A percentile compares a stretch with the other conserved stretches of the same genome.
Conservation (phyloP, 768 basidiomycete genomes). For the Lactarius indigo region DNA sequence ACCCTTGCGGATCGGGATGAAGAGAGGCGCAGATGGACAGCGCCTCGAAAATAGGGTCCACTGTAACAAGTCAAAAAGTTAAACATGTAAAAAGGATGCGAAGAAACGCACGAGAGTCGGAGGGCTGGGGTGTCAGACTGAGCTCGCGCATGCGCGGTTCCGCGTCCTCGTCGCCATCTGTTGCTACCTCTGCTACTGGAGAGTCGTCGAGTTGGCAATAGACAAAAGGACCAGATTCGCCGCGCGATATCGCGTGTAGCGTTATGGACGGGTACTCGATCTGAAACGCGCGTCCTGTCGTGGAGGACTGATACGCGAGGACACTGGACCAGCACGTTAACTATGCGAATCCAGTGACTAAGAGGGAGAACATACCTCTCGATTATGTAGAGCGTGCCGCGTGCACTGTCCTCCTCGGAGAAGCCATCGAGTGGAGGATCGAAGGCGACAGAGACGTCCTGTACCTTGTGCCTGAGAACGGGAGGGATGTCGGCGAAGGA, state of each 20-base stretch:
- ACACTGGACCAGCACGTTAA: constrained; percentile 42
- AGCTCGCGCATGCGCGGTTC: constrained; percentile 70
- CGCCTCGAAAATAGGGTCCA: constrained; percentile 83
- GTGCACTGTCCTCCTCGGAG: constrained; percentile 43
- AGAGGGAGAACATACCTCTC: constrained; percentile 58
- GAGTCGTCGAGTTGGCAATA: constrained; percentile 93
- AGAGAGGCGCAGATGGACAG: constrained; percentile 81
- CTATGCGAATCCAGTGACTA: constrained; percentile 10
- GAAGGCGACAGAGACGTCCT: constrained; percentile 62
- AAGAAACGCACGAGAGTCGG: constrained; percentile 53
- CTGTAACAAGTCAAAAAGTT: constrained; percentile 37
- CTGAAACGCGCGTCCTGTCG: constrained; percentile 70
- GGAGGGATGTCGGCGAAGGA: constrained; percentile 87
- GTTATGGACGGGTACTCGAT: constrained; percentile 89
- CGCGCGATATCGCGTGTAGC: constrained; percentile 86
- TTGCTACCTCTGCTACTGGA: constrained; percentile 30
- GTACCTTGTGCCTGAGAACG: constrained; percentile 69
- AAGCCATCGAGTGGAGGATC: constrained; percentile 69
- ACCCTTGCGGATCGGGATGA: constrained; percentile 63
- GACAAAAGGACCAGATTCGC: constrained; percentile 61
- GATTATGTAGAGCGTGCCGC: constrained; percentile 77
- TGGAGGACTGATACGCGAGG: constrained; percentile 70
- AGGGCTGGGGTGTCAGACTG: constrained; percentile 61
- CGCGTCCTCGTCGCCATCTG: constrained; percentile 41
- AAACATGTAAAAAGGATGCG: not conserved